A percentile compares a stretch with the other conserved stretches of the same genome.
phyloP scores from a whole-genome alignment of 192 early-diverging fungal species.

The Cetraspora pellucida region DNA sequence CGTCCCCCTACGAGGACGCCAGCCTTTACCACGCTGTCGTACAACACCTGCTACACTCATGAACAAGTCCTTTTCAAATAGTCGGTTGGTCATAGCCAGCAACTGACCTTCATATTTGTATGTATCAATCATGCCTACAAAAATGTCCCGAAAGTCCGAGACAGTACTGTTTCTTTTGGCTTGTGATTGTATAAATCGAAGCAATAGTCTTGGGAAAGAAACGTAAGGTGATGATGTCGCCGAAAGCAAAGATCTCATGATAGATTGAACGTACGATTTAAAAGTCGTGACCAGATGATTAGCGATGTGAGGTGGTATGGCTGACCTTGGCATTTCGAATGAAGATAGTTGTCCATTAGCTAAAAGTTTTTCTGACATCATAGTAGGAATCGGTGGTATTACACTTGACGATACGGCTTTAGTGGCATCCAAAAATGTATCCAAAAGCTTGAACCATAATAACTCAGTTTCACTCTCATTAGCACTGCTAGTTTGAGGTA shows the following conservation, averaged over 20 bases:
- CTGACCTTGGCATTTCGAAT: constrained; percentile 10
- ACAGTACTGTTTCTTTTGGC: constrained; percentile 49
- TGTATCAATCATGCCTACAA: constrained; percentile 64
- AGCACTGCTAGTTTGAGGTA: constrained; percentile 18
- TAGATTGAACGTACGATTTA: constrained; percentile 62
- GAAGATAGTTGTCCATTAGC: constrained; percentile 24
- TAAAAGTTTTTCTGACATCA: constrained; percentile 28
- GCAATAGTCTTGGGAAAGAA: constrained; percentile 55
- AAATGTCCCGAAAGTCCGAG: constrained; percentile 62
- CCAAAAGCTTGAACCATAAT: constrained; percentile 59
- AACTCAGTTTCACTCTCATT: constrained; percentile 53
- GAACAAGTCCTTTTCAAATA: constrained; percentile 64
- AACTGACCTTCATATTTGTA: constrained; percentile 67
- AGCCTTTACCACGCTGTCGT: constrained; percentile 54
- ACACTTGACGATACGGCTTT: constrained; percentile 44
- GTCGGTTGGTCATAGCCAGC: constrained; percentile 60
- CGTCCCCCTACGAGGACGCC: constrained; percentile 54
- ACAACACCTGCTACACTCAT: constrained; percentile 54
- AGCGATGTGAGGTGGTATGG: constrained; percentile 37
- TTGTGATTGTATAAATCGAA: constrained; percentile 59
- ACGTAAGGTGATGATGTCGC: constrained; percentile 62
- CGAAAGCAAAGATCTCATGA: constrained; percentile 56
- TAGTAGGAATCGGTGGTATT: constrained; percentile 16
- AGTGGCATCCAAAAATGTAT: constrained; percentile 60
- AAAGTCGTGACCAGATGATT: constrained; percentile 54